Conservation (phyloP, 208 protist genomes). For the Balamuthia mandrillaris region DNA sequence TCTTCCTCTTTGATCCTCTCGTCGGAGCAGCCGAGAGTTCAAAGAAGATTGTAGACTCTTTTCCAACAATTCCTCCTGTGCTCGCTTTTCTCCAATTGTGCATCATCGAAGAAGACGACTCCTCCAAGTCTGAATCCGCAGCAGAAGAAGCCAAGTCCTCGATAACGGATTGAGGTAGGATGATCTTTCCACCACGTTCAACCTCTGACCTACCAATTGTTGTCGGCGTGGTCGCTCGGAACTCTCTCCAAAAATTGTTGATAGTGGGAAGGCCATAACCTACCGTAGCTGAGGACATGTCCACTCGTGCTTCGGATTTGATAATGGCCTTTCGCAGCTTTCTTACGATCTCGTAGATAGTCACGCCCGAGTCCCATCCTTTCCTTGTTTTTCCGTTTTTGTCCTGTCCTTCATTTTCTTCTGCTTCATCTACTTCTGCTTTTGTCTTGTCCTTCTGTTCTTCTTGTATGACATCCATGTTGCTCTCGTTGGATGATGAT, state of each 20-base stretch:
- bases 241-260: constrained; percentile 18
- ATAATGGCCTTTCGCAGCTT: neutral
- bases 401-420: too few relatives aligned
- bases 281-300: constrained; percentile 1
- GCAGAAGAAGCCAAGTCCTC: neutral
- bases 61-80: neutral
- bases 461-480: too few relatives aligned
- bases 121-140: neutral
- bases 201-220: neutral
- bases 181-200: constrained; percentile 25
- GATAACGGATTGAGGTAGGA: constrained; percentile 2
- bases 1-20: too few relatives aligned
- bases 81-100: neutral
- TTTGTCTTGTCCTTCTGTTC: too few relatives aligned
- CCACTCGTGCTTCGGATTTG: constrained; percentile 5
- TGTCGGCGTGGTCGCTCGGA: neutral
- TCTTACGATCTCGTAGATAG: neutral
- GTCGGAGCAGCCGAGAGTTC: neutral
- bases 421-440: too few relatives aligned
- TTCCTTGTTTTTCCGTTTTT: neutral
- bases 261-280: constrained; percentile 15
- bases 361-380: constrained; percentile 1
- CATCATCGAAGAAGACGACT: neutral
- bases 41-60: constrained; percentile 24
- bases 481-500: too few relatives aligned